A percentile compares a stretch with the other conserved stretches of the same genome.
These are phyloP conservation scores for Atkinsonella hypoxylon DNA, from an alignment of 2,329 filamentous ascomycete genomes.

Conservation along the genomic window DNA sequence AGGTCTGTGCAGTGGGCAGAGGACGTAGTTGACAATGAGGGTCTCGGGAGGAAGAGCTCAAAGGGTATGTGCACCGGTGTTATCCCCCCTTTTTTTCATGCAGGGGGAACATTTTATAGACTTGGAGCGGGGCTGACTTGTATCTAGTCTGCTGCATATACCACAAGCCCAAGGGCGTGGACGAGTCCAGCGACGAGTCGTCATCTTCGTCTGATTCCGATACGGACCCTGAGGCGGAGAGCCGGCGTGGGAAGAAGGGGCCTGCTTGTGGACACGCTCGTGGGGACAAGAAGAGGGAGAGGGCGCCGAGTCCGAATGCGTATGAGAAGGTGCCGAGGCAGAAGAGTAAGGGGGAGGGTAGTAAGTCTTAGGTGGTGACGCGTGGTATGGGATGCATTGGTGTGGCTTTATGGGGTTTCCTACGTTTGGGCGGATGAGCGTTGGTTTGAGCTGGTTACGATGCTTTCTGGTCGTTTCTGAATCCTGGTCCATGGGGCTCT, in stretches of 20 bases:
- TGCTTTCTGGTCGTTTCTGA: no score
- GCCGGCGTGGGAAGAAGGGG: constrained; percentile 14
- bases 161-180: constrained; percentile 69
- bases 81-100: neutral
- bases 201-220: constrained; percentile 44
- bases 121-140: neutral
- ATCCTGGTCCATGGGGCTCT: no score
- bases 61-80: constrained; percentile 50
- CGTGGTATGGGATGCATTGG: no score
- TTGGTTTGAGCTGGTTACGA: no score
- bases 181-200: constrained; percentile 67
- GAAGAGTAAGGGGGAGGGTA: constrained; percentile 19
- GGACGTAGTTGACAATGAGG: constrained; percentile 90
- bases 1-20: constrained; percentile 83
- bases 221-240: constrained; percentile 30
- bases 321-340: constrained; percentile 60
- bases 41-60: constrained; percentile 82
- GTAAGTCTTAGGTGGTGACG: neutral
- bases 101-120: neutral
- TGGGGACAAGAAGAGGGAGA: constrained; percentile 26
- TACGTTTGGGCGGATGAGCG: no score
- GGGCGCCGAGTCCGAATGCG: constrained; percentile 60
- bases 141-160: constrained; percentile 93
- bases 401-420: no score
- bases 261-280: constrained; percentile 25